These are phyloP conservation scores for Alternaria gaisen DNA, from an alignment of 2,329 filamentous ascomycete genomes.

Conservation along the genomic window DNA sequence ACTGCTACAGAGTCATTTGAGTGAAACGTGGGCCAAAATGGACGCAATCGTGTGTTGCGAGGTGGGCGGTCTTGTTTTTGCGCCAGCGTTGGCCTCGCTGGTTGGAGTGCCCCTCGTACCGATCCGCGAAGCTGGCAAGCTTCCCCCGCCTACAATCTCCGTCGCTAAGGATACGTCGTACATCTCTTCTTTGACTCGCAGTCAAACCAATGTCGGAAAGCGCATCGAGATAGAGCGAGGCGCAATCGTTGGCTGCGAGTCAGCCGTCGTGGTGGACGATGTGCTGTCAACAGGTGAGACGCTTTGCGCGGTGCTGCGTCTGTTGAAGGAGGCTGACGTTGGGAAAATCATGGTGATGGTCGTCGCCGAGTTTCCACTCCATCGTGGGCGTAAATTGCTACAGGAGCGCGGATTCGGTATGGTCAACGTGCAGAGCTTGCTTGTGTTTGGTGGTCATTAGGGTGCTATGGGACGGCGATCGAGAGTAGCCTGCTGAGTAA, in stretches of 20 bases:
- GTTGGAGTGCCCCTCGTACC: conserved; percentile 58
- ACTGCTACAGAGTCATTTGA: conserved; percentile 59
- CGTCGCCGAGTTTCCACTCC: conserved; percentile 66
- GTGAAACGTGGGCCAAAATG: conserved; percentile 58
- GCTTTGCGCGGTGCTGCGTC: conserved; percentile 61
- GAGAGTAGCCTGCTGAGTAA: background rate
- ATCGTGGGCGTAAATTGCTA: conserved; percentile 61
- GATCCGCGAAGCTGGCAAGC: conserved; percentile 66
- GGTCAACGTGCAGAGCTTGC: conserved; percentile 62
- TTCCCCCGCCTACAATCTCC: conserved; percentile 65
- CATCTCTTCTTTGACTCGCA: conserved; percentile 59
- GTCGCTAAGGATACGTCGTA: conserved; percentile 60
- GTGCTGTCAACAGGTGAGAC: conserved; percentile 66
- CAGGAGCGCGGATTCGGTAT: conserved; percentile 59
- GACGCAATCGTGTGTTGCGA: conserved; percentile 63
- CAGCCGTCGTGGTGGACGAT: conserved; percentile 68
- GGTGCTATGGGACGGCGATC: background rate
- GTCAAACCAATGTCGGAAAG: conserved; percentile 35
- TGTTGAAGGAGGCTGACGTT: conserved; percentile 56
- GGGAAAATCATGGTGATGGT: conserved; percentile 61
- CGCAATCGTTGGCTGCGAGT: conserved; percentile 51
- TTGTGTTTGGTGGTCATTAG: conserved; percentile 58
- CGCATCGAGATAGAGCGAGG: conserved; percentile 61
- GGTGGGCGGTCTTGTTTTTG: conserved; percentile 65
- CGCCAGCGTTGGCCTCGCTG: conserved; percentile 58